Base-by-base conservation (phyloP, 192 early-diverging fungal species). In the Coemansia sp. region DNA sequence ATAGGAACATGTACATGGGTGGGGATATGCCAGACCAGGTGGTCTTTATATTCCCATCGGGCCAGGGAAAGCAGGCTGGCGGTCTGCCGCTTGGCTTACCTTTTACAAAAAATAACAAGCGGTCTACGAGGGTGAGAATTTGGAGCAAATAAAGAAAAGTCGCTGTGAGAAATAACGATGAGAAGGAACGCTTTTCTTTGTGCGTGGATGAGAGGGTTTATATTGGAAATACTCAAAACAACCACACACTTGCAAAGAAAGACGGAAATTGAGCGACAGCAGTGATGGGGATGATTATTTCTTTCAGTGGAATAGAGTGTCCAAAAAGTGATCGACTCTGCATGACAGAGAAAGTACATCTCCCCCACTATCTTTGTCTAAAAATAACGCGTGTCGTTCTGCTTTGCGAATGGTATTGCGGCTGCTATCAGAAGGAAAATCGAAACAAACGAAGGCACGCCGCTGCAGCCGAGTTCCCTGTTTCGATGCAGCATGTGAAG, bases 111-210 rank as follows among this genome's bases (percentile, higher is more conserved):
- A 75, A 75, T 15, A 42, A 64, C 42, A 70, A 77, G 61, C 67
- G 76, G 76, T 79, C 76, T 40, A 35, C 40, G 34, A 35, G 67
- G 52, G 45, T 58, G 12, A 12, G 66, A 60, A n/a, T 21, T 48
- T 45, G 58, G 59, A 46, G 59, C 15, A 40, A 31, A 34, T 42
- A 61, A 16, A 58, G 70, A 66, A 79, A 79, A 73, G 76, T 79
- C 76, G 76, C 57, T 77, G 61, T 46, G 37, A 69, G 67, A 56
- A 58, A 64, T 55, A 75, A 77, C 75, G 75, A 77, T 77, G 70
- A 37, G 67, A 42, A 53, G 52, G 52, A 64, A 61, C 33, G 16
- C 57, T 42, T 65, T 70, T 77, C 67, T 77, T 65, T 78, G 67
- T 46, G 33, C 52, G 61, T 64, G 43, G 43, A 34, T 30, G 39